Evolutionary conservation across 2,329 filamentous ascomycete species (phyloP).

Genomic region (Eurotiales sp.): DNA sequence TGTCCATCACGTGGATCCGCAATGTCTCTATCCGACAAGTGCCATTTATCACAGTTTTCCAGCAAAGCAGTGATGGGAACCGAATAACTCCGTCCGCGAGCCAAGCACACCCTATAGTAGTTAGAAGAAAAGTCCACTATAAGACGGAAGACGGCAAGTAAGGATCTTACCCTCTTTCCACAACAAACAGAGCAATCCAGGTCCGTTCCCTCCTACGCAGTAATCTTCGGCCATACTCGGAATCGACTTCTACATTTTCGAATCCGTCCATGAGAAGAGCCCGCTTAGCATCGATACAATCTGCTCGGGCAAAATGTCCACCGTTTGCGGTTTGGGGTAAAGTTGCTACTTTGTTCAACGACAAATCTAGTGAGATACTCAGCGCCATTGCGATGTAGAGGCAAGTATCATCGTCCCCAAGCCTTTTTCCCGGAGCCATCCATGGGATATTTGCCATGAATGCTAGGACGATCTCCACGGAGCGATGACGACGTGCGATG

Average conservation of each 20-base stretch:
- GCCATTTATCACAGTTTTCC: conserved; percentile 67
- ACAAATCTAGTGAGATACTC: conserved; percentile 66
- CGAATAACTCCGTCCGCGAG: conserved; percentile 65
- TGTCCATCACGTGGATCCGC: conserved; percentile 66
- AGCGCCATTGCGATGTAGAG: conserved; percentile 67
- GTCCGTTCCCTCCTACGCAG: conserved; percentile 63
- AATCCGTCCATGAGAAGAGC: conserved; percentile 68
- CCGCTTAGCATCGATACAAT: conserved; percentile 64
- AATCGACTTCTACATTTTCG: conserved; percentile 57
- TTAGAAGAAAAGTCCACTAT: conserved; percentile 1
- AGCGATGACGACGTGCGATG: conserved; percentile 60
- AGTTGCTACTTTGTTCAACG: conserved; percentile 65
- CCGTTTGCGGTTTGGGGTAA: conserved; percentile 50
- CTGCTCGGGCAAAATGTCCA: conserved; percentile 56
- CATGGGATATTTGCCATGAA: conserved; percentile 75
- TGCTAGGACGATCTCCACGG: conserved; percentile 69
- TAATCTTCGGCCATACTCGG: conserved; percentile 58
- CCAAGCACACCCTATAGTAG: conserved; percentile 57
- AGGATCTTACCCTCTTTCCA: conserved; percentile 58
- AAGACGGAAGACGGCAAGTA: not conserved
- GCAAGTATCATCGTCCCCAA: conserved; percentile 65
- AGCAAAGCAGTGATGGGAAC: conserved; percentile 64
- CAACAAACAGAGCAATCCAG: conserved; percentile 69
- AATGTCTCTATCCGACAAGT: conserved; percentile 51
- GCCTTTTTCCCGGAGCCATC: conserved; percentile 53